Percentiles rank a stretch among this genome's conserved stretches.
These are phyloP conservation scores for Sanghuangporus baumii DNA, from an alignment of 1,284 basidiomycete genomes.

Conservation along the genomic window DNA sequence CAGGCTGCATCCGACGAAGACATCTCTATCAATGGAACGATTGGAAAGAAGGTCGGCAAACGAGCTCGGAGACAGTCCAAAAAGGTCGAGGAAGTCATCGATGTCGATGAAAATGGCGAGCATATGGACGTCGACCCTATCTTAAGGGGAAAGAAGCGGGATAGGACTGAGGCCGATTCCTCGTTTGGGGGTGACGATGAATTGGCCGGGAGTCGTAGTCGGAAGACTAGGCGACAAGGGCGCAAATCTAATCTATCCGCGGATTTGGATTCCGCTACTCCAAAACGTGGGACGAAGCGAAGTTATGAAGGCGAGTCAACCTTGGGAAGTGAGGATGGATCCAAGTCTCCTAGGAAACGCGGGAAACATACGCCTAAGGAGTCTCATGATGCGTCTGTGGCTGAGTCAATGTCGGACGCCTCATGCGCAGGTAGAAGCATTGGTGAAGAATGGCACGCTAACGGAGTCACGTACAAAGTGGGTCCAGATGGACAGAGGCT, in stretches of 20 bases:
- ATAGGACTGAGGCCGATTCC: constrained; percentile 65
- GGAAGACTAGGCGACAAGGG: constrained; percentile 31
- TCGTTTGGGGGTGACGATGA: constrained; percentile 65
- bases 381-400: constrained; percentile 31
- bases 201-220: constrained; percentile 27
- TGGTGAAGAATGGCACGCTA: constrained; percentile 70
- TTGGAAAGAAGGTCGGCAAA: constrained; percentile 27
- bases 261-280: constrained; percentile 41
- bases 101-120: constrained; percentile 10
- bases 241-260: constrained; percentile 42
- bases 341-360: constrained; percentile 25
- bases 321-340: constrained; percentile 39
- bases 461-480: constrained; percentile 64
- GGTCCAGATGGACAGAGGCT: constrained; percentile 64
- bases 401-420: constrained; percentile 40
- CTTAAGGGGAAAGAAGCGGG: constrained; percentile 65
- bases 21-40: constrained; percentile 28
- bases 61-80: constrained; percentile 10
- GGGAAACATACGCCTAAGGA: constrained; percentile 23
- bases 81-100: constrained; percentile 8
- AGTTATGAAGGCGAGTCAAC: constrained; percentile 47
- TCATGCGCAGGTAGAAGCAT: constrained; percentile 50
- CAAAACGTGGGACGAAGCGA: constrained; percentile 56
- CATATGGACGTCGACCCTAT: constrained; percentile 27
- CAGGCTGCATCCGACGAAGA: constrained; percentile 34